Evolutionary conservation across 805 yeast genomes (phyloP).

Genomic region (Candida nonsorbophila): DNA sequence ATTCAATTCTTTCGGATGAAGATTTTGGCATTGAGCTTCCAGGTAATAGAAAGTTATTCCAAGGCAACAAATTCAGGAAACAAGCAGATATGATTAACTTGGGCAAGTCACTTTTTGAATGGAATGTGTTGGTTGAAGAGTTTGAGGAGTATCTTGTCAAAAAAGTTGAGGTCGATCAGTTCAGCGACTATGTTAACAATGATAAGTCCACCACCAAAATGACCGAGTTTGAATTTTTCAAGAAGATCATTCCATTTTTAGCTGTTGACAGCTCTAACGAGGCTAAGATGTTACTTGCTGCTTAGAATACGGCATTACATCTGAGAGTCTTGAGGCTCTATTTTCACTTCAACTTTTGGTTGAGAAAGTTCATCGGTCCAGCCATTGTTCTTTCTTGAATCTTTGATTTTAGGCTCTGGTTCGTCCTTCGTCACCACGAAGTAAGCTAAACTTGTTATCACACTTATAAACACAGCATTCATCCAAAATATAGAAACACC

Average conservation of each 20-base stretch:
- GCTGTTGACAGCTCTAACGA: conserved; percentile 30
- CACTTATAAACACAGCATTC: conserved; percentile 23
- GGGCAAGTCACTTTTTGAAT: conserved; percentile 50
- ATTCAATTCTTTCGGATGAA: conserved; percentile 12
- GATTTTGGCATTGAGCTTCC: conserved; percentile 3
- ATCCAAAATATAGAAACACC: conserved; percentile 37
- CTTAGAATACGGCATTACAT: conserved; percentile 7
- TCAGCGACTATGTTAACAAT: conserved; percentile 9
- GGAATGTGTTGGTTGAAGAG: conserved; percentile 43
- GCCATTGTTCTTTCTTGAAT: not conserved
- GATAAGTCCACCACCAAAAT: conserved; percentile 5
- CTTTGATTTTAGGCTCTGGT: not conserved
- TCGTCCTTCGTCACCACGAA: not conserved
- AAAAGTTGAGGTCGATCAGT: conserved; percentile 23
- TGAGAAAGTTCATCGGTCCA: not conserved
- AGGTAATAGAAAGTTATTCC: conserved; percentile 1
- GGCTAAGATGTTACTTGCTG: conserved; percentile 25
- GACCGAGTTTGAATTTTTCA: conserved; percentile 30
- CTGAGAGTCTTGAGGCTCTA: conserved; percentile 1
- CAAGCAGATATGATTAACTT: conserved; percentile 22
- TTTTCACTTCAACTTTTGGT: not conserved
- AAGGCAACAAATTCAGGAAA: conserved; percentile 1
- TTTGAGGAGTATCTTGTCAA: conserved; percentile 36
- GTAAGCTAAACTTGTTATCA: conserved; percentile 14
- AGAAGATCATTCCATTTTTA: conserved; percentile 33